Evolutionary conservation across 495 filamentous ascomycete species (phyloP).

Genomic region (Penicillium roqueforti): DNA sequence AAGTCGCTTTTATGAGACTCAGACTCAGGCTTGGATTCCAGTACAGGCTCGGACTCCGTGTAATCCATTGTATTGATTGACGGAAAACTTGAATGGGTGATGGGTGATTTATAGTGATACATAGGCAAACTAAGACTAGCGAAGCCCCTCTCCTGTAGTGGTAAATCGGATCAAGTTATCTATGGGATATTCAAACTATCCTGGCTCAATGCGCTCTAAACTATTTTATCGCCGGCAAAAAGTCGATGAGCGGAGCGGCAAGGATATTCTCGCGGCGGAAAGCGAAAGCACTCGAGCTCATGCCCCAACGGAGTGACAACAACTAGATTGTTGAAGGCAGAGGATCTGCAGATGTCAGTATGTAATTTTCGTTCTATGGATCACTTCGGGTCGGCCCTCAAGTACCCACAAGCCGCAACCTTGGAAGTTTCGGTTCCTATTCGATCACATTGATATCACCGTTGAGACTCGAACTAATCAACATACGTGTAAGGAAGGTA

Average conservation of each 20-base stretch:
- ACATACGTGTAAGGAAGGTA: not conserved
- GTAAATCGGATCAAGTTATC: not conserved
- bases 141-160: not conserved
- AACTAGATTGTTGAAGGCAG: conserved; percentile 39
- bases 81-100: not conserved
- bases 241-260: conserved; percentile 39
- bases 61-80: not conserved
- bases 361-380: too few species aligned
- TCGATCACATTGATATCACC: conserved; percentile 24
- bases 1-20: not conserved
- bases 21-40: not conserved
- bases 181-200: not conserved
- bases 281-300: conserved; percentile 40
- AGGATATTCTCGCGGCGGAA: conserved; percentile 44
- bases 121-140: not conserved
- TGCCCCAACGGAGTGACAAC: conserved; percentile 48
- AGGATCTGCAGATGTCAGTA: too few species aligned
- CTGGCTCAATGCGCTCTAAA: not conserved
- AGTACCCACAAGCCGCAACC: too few species aligned
- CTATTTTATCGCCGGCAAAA: conserved; percentile 25
- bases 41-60: not conserved
- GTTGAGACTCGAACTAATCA: conserved; percentile 7
- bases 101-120: not conserved
- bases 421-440: too few species aligned
- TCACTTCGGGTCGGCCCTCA: too few species aligned